Evolutionary conservation across 192 early-diverging fungal genomes (phyloP).

Genomic region (Coemansia erecta): DNA sequence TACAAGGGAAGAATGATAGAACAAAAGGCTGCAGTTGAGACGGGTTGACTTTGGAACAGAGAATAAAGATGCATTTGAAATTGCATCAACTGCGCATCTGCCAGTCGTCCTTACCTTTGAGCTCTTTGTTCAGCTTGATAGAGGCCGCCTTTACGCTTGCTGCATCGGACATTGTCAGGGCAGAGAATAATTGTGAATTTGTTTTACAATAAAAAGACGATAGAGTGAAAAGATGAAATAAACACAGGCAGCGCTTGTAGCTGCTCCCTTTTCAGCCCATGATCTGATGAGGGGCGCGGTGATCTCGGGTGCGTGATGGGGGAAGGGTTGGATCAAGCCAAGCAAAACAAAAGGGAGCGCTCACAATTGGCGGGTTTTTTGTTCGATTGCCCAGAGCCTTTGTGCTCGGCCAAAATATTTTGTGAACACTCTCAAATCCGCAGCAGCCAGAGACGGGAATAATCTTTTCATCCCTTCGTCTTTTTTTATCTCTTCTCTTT

Average conservation of each 20-base stretch:
- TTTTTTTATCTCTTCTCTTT: background rate
- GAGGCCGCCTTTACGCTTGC: conserved; percentile 14
- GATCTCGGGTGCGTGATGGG: too few species aligned
- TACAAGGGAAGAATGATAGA: conserved; percentile 34
- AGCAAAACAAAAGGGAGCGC: too few species aligned
- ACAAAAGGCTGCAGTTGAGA: background rate
- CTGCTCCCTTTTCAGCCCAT: background rate
- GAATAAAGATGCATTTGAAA: background rate
- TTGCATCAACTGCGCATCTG: background rate
- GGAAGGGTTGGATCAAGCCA: too few species aligned
- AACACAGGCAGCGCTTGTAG: background rate
- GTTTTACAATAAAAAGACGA: conserved; percentile 1
- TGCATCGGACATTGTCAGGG: conserved; percentile 12
- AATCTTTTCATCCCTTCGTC: background rate
- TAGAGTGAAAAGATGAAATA: conserved; percentile 1
- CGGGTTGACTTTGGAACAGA: background rate
- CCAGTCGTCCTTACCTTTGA: conserved; percentile 22
- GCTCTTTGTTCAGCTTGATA: conserved; percentile 31
- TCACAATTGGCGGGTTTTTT: too few species aligned
- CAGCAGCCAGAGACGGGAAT: background rate
- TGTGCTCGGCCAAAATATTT: background rate
- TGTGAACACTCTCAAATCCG: background rate
- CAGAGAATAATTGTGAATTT: background rate
- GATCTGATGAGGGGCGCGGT: too few species aligned
- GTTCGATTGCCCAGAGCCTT: background rate